Conservation (phyloP, 306 rosid genomes). For the Lithocarpus polystachyus region DNA sequence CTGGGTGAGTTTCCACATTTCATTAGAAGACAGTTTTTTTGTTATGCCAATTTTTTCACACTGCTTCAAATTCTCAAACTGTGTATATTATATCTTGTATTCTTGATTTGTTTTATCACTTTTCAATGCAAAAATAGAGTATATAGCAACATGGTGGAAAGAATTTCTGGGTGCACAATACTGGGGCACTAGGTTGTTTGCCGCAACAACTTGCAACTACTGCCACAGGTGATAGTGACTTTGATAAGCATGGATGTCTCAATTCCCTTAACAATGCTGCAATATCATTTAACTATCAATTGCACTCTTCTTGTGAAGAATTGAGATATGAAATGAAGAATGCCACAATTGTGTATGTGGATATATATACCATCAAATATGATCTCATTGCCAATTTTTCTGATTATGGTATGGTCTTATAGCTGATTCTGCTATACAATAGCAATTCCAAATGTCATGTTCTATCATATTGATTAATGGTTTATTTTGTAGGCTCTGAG, state of each 20-base stretch:
- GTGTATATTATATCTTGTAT: too few relatives aligned
- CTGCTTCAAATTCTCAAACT: background rate
- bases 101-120: too few relatives aligned
- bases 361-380: constrained; percentile 28
- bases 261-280: constrained; percentile 22
- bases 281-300: constrained; percentile 16
- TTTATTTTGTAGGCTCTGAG: constrained; percentile 15
- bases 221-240: constrained; percentile 1
- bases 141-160: constrained; percentile 20
- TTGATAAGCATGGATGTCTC: constrained; percentile 26
- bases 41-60: background rate
- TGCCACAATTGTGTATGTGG: constrained; percentile 22
- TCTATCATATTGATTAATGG: background rate
- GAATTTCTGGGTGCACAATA: constrained; percentile 32
- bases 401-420: constrained; percentile 2
- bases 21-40: background rate
- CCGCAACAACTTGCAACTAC: constrained; percentile 20
- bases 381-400: constrained; percentile 17
- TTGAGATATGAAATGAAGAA: constrained; percentile 24
- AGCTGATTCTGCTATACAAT: background rate
- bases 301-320: constrained; percentile 14
- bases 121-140: background rate
- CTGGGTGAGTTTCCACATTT: background rate
- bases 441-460: background rate
- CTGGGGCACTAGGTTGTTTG: constrained; percentile 30